A percentile compares a stretch with the other conserved stretches of the same genome.
Conservation (phyloP, 345 rosid species). For the Heritiera littoralis region DNA sequence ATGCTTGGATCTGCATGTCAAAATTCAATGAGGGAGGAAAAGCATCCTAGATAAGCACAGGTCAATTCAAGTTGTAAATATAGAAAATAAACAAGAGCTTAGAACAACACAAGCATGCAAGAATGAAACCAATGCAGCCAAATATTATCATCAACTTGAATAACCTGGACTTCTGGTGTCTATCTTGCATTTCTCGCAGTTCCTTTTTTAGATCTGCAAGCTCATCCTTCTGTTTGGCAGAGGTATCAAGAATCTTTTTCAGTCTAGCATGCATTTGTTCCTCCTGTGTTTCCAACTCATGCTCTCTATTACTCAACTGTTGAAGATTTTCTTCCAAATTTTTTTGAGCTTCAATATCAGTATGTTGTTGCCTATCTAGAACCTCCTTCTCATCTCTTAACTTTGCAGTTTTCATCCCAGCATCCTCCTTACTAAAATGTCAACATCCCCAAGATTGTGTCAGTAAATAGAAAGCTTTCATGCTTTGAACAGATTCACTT, state of each 20-base stretch:
- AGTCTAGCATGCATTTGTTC: constrained; percentile 69
- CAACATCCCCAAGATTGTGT: constrained; percentile 8
- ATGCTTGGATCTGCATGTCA: constrained; percentile 54
- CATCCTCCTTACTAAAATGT: constrained; percentile 84
- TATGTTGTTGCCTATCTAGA: constrained; percentile 86
- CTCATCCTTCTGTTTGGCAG: constrained; percentile 64
- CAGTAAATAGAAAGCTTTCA: not conserved
- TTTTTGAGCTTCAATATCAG: constrained; percentile 84
- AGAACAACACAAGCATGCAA: not conserved
- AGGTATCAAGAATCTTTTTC: constrained; percentile 57
- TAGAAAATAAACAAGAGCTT: not conserved
- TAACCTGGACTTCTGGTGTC: constrained; percentile 75
- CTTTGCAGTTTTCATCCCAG: constrained; percentile 86
- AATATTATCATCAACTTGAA: constrained; percentile 13
- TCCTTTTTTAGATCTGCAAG: constrained; percentile 58
- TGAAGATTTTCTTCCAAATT: constrained; percentile 95
- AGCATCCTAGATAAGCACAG: not conserved
- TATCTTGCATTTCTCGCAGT: constrained; percentile 71
- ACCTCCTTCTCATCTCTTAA: constrained; percentile 96
- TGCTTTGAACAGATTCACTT: not conserved
- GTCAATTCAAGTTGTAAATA: not conserved
- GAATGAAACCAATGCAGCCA: not conserved
- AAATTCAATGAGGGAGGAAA: constrained; percentile 5
- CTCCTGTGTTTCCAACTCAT: constrained; percentile 74
- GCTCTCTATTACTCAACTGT: constrained; percentile 74